Base-by-base conservation (phyloP, 179 eudicot genomes). In the Beta lomatogona region DNA sequence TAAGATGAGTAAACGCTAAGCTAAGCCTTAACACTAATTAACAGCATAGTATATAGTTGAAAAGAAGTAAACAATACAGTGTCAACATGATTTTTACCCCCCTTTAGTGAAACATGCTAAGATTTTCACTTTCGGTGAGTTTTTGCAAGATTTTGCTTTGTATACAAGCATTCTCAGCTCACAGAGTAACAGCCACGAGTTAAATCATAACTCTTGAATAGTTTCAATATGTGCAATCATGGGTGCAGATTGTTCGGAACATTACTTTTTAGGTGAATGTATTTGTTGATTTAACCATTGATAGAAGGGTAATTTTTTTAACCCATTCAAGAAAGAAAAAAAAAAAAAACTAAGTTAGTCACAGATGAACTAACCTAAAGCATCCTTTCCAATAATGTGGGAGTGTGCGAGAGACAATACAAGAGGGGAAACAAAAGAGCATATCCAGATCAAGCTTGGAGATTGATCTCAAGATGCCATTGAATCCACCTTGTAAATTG, bases 141-240 rank as follows among this genome's bases (percentile, higher is more conserved):
- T 46, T 9, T 44, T 12, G 46, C 25, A n/a, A 12, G 7, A 9
- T 12, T 21, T 46, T 73, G 50, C 77, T 54, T 73, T 55, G 48
- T 53, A 8, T 15, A 3, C 77, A 73, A 73, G 77, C 77, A 55
- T 55, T 73, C 63, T 73, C 59, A 52, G n/a, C 63, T 73, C 59
- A 52, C 46, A 25, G n/a, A 6, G 41, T 73, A 11, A 50, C 28
- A 72, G 58, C 9, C 59, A 71, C 7, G 50, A 18, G 75, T 46
- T 71, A 71, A 50, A n/a, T 72, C 60, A 21, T 52, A 53, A 13
- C 41, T 36, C 41, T n/a, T n/a, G n/a, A n/a, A n/a, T n/a, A n/a
- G n/a, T n/a, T n/a, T n/a, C n/a, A n/a, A n/a, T n/a, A n/a, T 25
- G 2, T 36, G 9, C 52, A 72, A 10, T 8, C 19, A 9, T 16